Evolutionary conservation across 148 eudicot genomes (phyloP).

Genomic region (Chenopodium berlandieri): DNA sequence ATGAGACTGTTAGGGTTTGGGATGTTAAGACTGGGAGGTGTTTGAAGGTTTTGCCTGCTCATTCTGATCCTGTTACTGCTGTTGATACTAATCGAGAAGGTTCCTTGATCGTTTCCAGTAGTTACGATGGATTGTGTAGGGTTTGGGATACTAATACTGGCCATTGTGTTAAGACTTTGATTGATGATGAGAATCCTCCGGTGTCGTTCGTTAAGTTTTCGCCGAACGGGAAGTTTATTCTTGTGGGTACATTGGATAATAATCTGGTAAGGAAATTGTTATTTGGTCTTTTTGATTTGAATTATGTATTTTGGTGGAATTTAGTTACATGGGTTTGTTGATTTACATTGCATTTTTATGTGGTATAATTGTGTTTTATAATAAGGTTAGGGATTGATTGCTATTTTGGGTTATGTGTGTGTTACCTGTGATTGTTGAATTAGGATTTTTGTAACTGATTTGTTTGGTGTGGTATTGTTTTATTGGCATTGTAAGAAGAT

Average conservation of each 20-base stretch:
- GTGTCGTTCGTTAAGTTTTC: slow-evolving; percentile 86
- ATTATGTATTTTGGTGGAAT: not conserved
- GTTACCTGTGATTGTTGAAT: not conserved
- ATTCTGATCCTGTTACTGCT: slow-evolving; percentile 87
- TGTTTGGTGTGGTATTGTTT: not conserved
- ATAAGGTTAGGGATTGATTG: not conserved
- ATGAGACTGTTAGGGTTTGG: slow-evolving; percentile 95
- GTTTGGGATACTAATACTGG: slow-evolving; percentile 95
- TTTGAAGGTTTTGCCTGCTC: slow-evolving; percentile 81
- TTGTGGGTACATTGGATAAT: slow-evolving; percentile 89
- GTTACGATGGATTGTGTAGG: slow-evolving; percentile 89
- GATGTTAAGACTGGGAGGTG: slow-evolving; percentile 81
- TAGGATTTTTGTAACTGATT: too few relatives aligned
- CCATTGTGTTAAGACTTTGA: slow-evolving; percentile 90
- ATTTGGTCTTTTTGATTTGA: not conserved
- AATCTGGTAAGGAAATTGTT: slow-evolving; percentile 51
- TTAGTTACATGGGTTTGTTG: not conserved
- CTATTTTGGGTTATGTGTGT: not conserved
- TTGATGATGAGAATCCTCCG: slow-evolving; percentile 95
- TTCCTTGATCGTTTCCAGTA: slow-evolving; percentile 72
- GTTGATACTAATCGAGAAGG: slow-evolving; percentile 78
- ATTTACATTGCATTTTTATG: too few relatives aligned
- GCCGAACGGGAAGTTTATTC: slow-evolving; percentile 90
- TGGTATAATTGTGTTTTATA: too few relatives aligned
- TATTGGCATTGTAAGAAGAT: not conserved